Evolutionary conservation across 2,329 filamentous ascomycete species (phyloP).

Genomic region (Verticillium isaacii): DNA sequence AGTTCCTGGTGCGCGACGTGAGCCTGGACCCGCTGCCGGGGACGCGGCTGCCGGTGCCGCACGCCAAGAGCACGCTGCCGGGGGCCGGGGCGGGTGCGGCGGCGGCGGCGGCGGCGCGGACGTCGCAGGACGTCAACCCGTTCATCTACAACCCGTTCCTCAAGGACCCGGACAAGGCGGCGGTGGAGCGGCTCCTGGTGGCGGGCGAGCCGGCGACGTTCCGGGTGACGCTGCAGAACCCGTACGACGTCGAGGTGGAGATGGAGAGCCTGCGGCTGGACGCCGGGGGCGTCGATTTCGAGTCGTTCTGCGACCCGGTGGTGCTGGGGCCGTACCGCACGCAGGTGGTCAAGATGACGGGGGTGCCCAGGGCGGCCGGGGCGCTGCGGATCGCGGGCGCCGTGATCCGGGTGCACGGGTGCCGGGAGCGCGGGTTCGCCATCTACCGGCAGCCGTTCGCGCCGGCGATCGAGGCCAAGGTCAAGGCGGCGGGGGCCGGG

Average conservation of each 20-base stretch:
- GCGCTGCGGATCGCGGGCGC: constrained; percentile 73
- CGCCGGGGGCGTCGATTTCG: constrained; percentile 67
- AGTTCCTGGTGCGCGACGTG: constrained; percentile 80
- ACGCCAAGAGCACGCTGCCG: constrained; percentile 51
- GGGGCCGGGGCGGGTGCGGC: constrained; percentile 35
- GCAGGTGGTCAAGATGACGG: constrained; percentile 69
- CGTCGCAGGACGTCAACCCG: constrained; percentile 66
- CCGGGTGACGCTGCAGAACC: constrained; percentile 82
- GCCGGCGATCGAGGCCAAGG: constrained; percentile 62
- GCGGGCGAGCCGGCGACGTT: constrained; percentile 75
- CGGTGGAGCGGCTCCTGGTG: constrained; percentile 66
- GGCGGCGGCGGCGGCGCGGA: constrained; percentile 37
- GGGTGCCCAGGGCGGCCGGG: constrained; percentile 63
- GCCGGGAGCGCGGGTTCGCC: constrained; percentile 75
- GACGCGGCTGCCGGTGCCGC: constrained; percentile 60
- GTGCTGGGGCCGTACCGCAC: constrained; percentile 77
- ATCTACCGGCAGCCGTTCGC: constrained; percentile 78
- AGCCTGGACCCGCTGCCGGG: constrained; percentile 60
- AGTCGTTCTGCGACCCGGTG: constrained; percentile 58
- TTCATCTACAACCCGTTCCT: constrained; percentile 96
- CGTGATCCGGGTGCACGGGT: constrained; percentile 73
- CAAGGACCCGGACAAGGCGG: constrained; percentile 57
- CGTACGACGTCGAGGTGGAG: constrained; percentile 87
- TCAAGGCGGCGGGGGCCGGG: constrained; percentile 69
- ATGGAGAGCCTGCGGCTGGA: constrained; percentile 77